A percentile compares a stretch with the other conserved stretches of the same genome.
Conservation (phyloP, 78 protist genomes). For the Protostelium mycophagum region DNA sequence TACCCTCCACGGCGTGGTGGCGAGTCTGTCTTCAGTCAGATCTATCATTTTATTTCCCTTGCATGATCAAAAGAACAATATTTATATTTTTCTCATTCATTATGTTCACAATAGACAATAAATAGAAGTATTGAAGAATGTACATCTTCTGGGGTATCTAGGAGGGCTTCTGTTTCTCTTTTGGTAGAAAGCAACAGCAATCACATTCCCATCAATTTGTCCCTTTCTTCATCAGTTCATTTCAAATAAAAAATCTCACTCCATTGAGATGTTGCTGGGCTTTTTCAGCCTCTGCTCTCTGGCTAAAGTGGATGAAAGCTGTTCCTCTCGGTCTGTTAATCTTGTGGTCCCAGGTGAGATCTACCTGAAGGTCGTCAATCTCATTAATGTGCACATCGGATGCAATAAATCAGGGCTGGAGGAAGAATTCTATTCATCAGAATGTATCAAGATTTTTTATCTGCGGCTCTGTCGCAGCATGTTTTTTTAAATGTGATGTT, state of each 20-base stretch:
- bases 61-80: too few relatives aligned
- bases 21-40: too few relatives aligned
- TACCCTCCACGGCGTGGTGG: conserved; percentile 1
- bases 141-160: background rate
- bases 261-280: background rate
- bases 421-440: too few relatives aligned
- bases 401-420: too few relatives aligned
- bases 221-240: background rate
- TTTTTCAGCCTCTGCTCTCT: background rate
- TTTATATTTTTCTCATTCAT: too few relatives aligned
- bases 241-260: background rate
- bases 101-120: too few relatives aligned
- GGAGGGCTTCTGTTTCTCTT: background rate
- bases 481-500: too few relatives aligned
- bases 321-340: background rate
- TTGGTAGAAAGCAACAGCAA: background rate
- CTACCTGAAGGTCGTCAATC: too few relatives aligned
- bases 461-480: too few relatives aligned
- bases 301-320: background rate
- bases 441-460: too few relatives aligned
- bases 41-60: too few relatives aligned
- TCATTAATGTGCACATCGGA: too few relatives aligned
- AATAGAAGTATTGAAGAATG: background rate
- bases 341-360: background rate
- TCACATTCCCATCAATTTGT: background rate